These are phyloP conservation scores for Chlorociboria aeruginascens DNA, from an alignment of 495 filamentous ascomycete species.

Conservation along the genomic window DNA sequence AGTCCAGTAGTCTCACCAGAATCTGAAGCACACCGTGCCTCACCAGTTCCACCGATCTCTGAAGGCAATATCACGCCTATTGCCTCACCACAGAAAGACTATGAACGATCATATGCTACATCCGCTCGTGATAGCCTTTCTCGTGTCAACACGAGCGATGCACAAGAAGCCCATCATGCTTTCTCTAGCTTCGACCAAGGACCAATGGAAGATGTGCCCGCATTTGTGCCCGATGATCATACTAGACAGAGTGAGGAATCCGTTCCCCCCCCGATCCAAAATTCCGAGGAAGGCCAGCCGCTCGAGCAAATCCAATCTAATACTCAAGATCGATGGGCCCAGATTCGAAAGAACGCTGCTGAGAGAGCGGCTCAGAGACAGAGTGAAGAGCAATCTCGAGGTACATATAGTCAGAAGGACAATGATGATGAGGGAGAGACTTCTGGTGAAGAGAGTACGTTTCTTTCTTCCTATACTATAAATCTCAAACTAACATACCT, in stretches of 20 bases:
- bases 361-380: constrained; percentile 48
- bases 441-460: constrained; percentile 93
- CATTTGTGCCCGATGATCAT: constrained; percentile 64
- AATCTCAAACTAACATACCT: constrained; percentile 19
- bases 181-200: constrained; percentile 87
- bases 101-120: constrained; percentile 31
- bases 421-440: constrained; percentile 68
- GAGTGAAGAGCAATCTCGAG: constrained; percentile 42
- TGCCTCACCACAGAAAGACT: constrained; percentile 21
- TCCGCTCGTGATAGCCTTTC: constrained; percentile 44
- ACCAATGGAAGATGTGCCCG: constrained; percentile 74
- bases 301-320: constrained; percentile 1
- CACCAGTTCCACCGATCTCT: constrained; percentile 9
- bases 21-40: background rate
- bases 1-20: constrained; percentile 5
- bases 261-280: constrained; percentile 23
- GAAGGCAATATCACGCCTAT: constrained; percentile 21
- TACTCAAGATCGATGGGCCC: constrained; percentile 74
- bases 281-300: background rate
- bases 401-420: constrained; percentile 37
- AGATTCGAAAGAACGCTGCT: constrained; percentile 88
- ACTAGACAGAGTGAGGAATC: constrained; percentile 32
- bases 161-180: constrained; percentile 50
- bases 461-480: background rate
- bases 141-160: constrained; percentile 52